Evolutionary conservation across 2,329 filamentous ascomycete genomes (phyloP).

Genomic region (Lomentospora prolificans): DNA sequence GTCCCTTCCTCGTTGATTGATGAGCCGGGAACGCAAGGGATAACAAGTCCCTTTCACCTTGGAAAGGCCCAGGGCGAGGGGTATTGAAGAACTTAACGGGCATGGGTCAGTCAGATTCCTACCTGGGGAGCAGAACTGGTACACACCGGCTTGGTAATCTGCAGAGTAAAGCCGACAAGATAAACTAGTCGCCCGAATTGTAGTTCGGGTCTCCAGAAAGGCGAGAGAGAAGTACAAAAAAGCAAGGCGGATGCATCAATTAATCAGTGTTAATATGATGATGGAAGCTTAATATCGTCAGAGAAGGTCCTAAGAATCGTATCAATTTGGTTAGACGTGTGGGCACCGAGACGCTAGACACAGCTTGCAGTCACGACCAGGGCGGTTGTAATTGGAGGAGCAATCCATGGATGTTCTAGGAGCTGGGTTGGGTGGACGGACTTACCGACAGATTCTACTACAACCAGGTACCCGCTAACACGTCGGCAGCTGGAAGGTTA

Average conservation of each 20-base stretch:
- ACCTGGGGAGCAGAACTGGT: no score
- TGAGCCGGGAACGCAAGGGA: background rate
- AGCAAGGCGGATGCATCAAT: background rate
- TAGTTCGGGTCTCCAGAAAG: background rate
- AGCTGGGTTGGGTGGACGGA: no score
- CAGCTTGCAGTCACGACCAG: no score
- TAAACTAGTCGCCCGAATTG: background rate
- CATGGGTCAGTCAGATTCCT: no score
- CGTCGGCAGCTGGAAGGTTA: background rate
- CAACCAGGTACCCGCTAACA: background rate
- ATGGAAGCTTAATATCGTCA: background rate
- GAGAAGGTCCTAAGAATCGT: background rate
- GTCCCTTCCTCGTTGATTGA: background rate
- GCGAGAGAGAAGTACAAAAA: background rate
- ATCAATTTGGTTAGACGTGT: no score
- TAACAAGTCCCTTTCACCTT: no score
- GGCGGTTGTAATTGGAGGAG: no score
- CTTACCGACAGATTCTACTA: background rate
- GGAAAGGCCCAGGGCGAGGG: no score
- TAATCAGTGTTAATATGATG: background rate
- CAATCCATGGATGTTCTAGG: no score
- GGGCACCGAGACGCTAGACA: no score
- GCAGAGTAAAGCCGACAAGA: slow-evolving; percentile 3
- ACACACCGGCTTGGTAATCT: background rate
- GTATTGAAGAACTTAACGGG: no score